Evolutionary conservation across 2,329 filamentous ascomycete species (phyloP).

Genomic region (Fusarium sp.): DNA sequence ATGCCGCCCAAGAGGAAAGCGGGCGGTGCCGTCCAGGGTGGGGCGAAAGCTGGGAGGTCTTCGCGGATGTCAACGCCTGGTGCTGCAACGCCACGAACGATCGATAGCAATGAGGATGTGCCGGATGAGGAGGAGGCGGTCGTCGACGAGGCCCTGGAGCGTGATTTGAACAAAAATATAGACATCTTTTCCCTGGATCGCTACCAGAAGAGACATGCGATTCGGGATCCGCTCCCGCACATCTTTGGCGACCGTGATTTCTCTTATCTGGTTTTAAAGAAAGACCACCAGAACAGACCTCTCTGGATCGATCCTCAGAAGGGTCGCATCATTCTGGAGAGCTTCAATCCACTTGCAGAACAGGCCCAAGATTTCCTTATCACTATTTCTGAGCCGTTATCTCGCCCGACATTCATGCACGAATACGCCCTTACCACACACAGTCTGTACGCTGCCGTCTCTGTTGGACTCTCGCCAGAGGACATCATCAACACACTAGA

Average conservation of each 20-base stretch:
- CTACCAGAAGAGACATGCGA: constrained; percentile 62
- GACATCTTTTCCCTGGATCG: constrained; percentile 69
- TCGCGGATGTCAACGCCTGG: constrained; percentile 73
- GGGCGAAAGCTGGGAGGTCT: constrained; percentile 67
- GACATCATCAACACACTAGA: constrained; percentile 94
- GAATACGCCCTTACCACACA: constrained; percentile 94
- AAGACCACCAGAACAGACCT: constrained; percentile 89
- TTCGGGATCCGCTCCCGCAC: constrained; percentile 61
- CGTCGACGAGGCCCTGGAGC: constrained; percentile 65
- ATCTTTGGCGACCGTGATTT: constrained; percentile 75
- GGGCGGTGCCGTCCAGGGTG: constrained; percentile 59
- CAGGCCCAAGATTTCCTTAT: constrained; percentile 95
- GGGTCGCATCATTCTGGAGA: constrained; percentile 91
- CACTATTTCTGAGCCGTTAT: constrained; percentile 93
- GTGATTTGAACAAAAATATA: constrained; percentile 69
- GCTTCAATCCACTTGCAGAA: constrained; percentile 87
- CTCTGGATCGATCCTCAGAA: constrained; percentile 93
- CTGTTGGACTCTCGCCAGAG: constrained; percentile 87
- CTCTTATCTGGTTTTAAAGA: constrained; percentile 84
- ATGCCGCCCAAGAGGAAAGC: constrained; percentile 84
- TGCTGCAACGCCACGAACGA: constrained; percentile 69
- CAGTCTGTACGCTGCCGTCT: constrained; percentile 94
- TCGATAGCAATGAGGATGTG: constrained; percentile 66
- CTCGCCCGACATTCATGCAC: constrained; percentile 89
- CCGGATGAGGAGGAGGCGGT: constrained; percentile 62